These are phyloP conservation scores for Talaromyces sp. DNA, from an alignment of 2,329 filamentous ascomycete species.

Conservation along the genomic window DNA sequence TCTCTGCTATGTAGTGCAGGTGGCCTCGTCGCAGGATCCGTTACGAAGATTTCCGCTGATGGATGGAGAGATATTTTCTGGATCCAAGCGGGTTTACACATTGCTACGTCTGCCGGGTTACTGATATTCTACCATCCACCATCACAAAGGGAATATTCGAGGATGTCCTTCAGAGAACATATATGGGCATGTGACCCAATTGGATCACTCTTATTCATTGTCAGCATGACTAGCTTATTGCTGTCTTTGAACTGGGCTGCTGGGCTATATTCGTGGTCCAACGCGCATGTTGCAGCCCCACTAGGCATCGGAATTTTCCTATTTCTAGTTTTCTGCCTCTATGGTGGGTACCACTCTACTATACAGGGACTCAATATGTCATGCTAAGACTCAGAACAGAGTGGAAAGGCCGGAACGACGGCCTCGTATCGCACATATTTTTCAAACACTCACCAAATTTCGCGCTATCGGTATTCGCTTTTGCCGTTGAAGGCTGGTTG, in stretches of 20 bases:
- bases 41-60: not conserved
- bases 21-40: not conserved
- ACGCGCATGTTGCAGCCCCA: slow-evolving; percentile 3
- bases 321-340: slow-evolving; percentile 6
- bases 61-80: slow-evolving; percentile 10
- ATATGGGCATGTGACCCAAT: slow-evolving; percentile 10
- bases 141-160: not conserved
- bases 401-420: slow-evolving; percentile 7
- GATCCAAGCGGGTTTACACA: slow-evolving; percentile 8
- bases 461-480: slow-evolving; percentile 4
- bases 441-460: slow-evolving; percentile 5
- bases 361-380: not conserved
- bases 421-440: slow-evolving; percentile 7
- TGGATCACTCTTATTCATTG: slow-evolving; percentile 3
- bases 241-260: slow-evolving; percentile 8
- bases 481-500: slow-evolving; percentile 8
- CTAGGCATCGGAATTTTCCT: slow-evolving; percentile 5
- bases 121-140: slow-evolving; percentile 6
- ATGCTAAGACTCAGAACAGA: not conserved
- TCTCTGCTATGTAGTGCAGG: not conserved
- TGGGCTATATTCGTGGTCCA: slow-evolving; percentile 4
- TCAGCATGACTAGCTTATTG: slow-evolving; percentile 5
- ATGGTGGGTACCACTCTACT: not conserved
- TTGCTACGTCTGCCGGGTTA: slow-evolving; percentile 5
- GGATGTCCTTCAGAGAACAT: slow-evolving; percentile 1